These are phyloP conservation scores for Brasilioporus rufonigricans DNA, from an alignment of 768 basidiomycete genomes.

Conservation along the genomic window DNA sequence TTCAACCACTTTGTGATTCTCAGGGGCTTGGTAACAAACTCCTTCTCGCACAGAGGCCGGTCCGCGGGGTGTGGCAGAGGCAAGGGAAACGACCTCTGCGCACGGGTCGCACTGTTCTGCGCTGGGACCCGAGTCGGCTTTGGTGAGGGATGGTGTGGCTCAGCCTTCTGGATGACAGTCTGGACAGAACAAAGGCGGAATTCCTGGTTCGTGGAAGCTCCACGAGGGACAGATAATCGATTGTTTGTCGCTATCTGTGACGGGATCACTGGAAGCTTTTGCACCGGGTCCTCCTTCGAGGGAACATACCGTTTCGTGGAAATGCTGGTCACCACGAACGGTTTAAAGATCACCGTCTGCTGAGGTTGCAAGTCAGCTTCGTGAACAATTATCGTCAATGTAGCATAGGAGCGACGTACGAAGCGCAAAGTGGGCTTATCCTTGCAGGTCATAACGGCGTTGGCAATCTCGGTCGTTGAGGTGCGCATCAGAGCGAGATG, in stretches of 20 bases:
- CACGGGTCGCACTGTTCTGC: neutral
- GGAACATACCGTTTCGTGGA: neutral
- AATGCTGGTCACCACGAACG: conserved; percentile 10
- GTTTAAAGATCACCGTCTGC: neutral
- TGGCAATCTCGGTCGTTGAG: neutral
- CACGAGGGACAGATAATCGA: neutral
- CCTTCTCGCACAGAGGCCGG: neutral
- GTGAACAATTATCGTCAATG: too few relatives aligned
- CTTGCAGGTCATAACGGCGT: neutral
- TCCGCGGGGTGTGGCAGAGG: neutral
- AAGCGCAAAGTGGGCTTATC: too few relatives aligned
- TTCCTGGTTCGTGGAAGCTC: neutral
- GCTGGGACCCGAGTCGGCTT: neutral
- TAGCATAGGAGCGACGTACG: conserved; percentile 1
- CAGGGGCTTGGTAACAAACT: neutral
- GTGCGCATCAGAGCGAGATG: neutral
- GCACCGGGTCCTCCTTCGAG: neutral
- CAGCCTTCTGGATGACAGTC: neutral
- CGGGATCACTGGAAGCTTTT: neutral
- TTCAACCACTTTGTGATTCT: neutral
- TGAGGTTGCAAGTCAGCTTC: neutral
- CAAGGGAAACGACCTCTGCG: neutral
- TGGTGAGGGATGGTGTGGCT: neutral
- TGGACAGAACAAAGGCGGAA: too few relatives aligned
- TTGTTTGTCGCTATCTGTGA: neutral